These are phyloP conservation scores for Physcia stellaris DNA, from an alignment of 495 filamentous ascomycete species.

Conservation along the genomic window DNA sequence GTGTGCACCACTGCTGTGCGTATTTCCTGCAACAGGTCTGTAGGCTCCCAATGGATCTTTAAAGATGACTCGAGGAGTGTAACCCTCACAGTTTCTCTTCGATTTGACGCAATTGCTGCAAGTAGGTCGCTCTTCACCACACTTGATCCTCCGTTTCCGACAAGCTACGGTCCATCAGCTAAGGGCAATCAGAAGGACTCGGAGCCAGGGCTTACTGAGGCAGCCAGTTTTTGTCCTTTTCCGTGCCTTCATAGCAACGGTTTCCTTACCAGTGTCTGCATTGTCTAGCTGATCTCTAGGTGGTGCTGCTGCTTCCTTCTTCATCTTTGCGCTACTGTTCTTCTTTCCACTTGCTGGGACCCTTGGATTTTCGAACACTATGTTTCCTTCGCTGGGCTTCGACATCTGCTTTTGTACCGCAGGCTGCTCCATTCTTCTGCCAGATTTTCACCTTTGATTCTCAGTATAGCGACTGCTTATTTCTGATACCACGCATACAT, in stretches of 20 bases:
- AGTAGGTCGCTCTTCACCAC: conserved; percentile 83
- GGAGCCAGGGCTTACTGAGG: conserved; percentile 49
- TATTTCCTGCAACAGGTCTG: conserved; percentile 10
- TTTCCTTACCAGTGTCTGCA: background rate
- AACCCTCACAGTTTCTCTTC: conserved; percentile 86
- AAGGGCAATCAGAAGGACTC: background rate
- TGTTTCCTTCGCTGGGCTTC: too few relatives aligned
- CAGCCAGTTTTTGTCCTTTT: conserved; percentile 96
- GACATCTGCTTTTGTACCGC: too few relatives aligned
- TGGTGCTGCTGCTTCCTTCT: too few relatives aligned
- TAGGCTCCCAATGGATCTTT: conserved; percentile 68
- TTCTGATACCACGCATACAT: too few relatives aligned
- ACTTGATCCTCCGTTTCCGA: conserved; percentile 91
- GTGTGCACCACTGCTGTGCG: conserved; percentile 7
- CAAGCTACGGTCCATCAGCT: conserved; percentile 47
- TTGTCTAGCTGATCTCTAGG: too few relatives aligned
- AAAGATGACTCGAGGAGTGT: conserved; percentile 85
- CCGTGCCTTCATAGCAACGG: conserved; percentile 23
- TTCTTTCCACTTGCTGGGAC: too few relatives aligned
- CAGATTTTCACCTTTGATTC: too few relatives aligned
- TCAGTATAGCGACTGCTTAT: too few relatives aligned
- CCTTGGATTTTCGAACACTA: too few relatives aligned
- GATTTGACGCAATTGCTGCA: conserved; percentile 93
- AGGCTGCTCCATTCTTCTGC: too few relatives aligned
- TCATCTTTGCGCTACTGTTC: too few relatives aligned